Evolutionary conservation across 345 rosid genomes (phyloP).

Genomic region (Aquilaria yunnanensis): DNA sequence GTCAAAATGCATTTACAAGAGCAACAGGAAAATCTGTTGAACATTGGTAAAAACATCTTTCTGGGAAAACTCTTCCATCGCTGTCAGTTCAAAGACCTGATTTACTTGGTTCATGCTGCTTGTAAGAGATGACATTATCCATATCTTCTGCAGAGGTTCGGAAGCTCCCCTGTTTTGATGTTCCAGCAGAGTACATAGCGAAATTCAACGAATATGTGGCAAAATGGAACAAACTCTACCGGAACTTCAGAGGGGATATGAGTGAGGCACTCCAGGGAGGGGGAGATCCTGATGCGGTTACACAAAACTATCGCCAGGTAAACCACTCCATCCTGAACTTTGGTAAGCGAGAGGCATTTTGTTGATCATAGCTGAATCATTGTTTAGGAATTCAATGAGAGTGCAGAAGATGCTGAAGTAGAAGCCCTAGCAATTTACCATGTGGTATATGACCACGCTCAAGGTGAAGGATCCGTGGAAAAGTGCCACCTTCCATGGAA

Average conservation of each 20-base stretch:
- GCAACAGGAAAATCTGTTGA: slow-evolving; percentile 17
- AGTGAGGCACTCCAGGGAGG: slow-evolving; percentile 5
- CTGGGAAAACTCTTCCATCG: too few species aligned
- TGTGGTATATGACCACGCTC: slow-evolving; percentile 37
- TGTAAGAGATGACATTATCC: not conserved
- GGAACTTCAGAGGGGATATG: slow-evolving; percentile 50
- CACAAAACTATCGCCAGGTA: slow-evolving; percentile 51
- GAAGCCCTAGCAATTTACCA: slow-evolving; percentile 58
- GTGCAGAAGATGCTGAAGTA: slow-evolving; percentile 35
- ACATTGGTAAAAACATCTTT: slow-evolving; percentile 29
- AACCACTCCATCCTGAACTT: not conserved
- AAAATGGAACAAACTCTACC: slow-evolving; percentile 33
- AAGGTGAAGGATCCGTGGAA: not conserved
- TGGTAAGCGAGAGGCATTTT: not conserved
- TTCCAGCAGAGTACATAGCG: not conserved
- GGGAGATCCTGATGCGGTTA: slow-evolving; percentile 26
- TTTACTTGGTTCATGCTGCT: not conserved
- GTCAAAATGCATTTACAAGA: slow-evolving; percentile 26
- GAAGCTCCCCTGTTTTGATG: slow-evolving; percentile 46
- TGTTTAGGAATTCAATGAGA: slow-evolving; percentile 46
- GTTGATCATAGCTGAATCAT: not conserved
- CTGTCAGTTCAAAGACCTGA: not conserved
- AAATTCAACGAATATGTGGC: slow-evolving; percentile 9
- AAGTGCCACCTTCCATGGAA: slow-evolving; percentile 66
- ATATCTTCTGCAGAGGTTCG: slow-evolving; percentile 29